Evolutionary conservation across 192 early-diverging fungal genomes (phyloP), one percentile per base, ranked within the genome.

Genomic region (Spizellomyces punctatus): DNA sequence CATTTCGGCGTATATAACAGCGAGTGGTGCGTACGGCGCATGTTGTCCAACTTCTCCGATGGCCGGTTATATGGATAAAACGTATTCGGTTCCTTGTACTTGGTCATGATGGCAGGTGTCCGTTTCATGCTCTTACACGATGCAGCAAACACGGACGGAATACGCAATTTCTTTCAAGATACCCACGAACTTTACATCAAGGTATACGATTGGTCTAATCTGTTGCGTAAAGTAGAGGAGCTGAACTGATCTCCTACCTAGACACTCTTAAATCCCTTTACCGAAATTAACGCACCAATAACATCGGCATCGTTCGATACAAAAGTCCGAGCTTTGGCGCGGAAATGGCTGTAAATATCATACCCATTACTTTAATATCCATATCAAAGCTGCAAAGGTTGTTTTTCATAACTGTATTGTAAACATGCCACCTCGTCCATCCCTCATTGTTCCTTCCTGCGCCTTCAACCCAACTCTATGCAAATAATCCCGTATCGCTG

Each of bases 211-310:
- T 19, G 45, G 54, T 21, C 19, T 56, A 21, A 4, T 5, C 50
- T 27, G 17, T 63, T 43, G 27, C 42, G 6, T 12, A 17, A 21
- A 58, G 22, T 10, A 14, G 10, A 10, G 10, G 16, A 36, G 2
- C 4, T 59, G 16, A 5, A 10, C 36, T 6, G 47, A 17, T 12
- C 5, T 6, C 22, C 8, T 27, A 17, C 17, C 41, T 54, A 45
- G 19, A 95, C 88, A 84, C 65, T 97, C 49, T 72, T 95, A 77
- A 98, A 96, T 79, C 95, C 96, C 14, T 97, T 98, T 64, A 95
- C 90, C 69, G 90, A 94, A 58, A 79, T 90, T 17, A 94, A 93
- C 78, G 65, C 86, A n/a, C 80, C 91, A 6, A 95, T 98, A 27
- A 89, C 84, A 41, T 91, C 89, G 8, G 70, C 87, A 44, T 75